These are phyloP conservation scores for Pythium myriotylum DNA, from an alignment of 352 stramenopile genomes.

Conservation along the genomic window DNA sequence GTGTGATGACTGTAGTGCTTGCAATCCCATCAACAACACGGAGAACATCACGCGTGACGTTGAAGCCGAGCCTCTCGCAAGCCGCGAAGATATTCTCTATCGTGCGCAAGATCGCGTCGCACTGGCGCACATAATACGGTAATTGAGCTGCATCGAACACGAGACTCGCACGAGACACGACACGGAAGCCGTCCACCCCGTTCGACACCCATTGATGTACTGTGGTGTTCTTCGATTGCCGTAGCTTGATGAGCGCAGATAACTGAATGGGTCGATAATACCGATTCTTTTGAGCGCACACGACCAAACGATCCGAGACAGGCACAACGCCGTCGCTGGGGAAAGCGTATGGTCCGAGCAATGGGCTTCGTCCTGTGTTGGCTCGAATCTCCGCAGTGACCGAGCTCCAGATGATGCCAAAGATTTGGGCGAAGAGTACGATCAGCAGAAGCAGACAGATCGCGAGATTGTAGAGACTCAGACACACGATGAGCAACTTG, in stretches of 20 bases:
- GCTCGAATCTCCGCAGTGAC: background rate
- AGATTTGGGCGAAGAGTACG: slow-evolving; percentile 32
- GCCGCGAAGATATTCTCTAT: slow-evolving; percentile 12
- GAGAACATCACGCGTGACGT: slow-evolving; percentile 22
- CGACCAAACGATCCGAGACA: slow-evolving; percentile 40
- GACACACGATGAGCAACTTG: too few species aligned
- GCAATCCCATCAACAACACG: slow-evolving; percentile 18
- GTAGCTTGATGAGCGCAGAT: slow-evolving; percentile 13
- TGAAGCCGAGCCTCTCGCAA: slow-evolving; percentile 27
- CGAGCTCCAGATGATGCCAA: slow-evolving; percentile 27
- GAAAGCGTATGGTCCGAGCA: background rate
- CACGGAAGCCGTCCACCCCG: slow-evolving; percentile 26
- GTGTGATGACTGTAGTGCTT: background rate
- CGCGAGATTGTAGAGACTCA: slow-evolving; percentile 26
- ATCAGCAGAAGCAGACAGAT: slow-evolving; percentile 30
- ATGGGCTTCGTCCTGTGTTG: background rate
- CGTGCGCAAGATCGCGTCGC: slow-evolving; percentile 3
- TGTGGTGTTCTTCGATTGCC: background rate
- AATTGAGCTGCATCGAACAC: background rate
- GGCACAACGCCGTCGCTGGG: slow-evolving; percentile 40
- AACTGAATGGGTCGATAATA: slow-evolving; percentile 34
- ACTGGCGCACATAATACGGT: slow-evolving; percentile 18
- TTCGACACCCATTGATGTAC: background rate
- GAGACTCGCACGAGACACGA: slow-evolving; percentile 16
- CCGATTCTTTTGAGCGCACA: slow-evolving; percentile 24